These are phyloP conservation scores for Blepharisma undulans DNA, from an alignment of 169 alveolate genomes.

Conservation along the genomic window DNA sequence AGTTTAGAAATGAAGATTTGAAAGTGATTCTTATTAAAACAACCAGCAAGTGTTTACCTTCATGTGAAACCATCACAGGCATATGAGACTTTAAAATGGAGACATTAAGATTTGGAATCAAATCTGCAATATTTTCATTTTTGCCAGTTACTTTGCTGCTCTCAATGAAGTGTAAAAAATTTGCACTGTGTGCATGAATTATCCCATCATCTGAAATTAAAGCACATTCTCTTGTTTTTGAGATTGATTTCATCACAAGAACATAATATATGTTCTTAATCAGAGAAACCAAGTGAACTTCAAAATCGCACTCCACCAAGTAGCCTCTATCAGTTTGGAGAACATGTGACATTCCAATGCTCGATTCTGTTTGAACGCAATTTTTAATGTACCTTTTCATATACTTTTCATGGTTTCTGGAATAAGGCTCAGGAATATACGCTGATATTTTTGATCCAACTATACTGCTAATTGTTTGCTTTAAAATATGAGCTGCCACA, in stretches of 20 bases:
- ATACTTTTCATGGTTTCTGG: background rate
- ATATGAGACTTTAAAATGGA: background rate
- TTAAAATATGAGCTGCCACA: background rate
- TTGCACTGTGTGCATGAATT: background rate
- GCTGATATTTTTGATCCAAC: background rate
- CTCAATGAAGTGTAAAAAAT: background rate
- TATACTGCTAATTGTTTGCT: background rate
- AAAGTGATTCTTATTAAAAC: background rate
- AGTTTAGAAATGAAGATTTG: background rate
- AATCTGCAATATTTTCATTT: background rate
- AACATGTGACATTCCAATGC: background rate
- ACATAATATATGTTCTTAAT: background rate
- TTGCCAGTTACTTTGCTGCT: background rate
- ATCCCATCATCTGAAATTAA: background rate
- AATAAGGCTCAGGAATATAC: constrained; percentile 1
- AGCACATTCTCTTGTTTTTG: background rate
- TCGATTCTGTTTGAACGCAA: background rate
- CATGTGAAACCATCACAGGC: background rate
- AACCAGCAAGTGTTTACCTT: background rate
- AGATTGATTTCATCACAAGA: background rate
- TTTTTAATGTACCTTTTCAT: background rate
- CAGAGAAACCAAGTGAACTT: background rate
- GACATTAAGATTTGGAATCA: background rate
- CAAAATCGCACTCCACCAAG: background rate
- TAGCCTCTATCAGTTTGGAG: background rate